Conservation (phyloP, 2,329 filamentous ascomycete species). For the Boeremia exigua region DNA sequence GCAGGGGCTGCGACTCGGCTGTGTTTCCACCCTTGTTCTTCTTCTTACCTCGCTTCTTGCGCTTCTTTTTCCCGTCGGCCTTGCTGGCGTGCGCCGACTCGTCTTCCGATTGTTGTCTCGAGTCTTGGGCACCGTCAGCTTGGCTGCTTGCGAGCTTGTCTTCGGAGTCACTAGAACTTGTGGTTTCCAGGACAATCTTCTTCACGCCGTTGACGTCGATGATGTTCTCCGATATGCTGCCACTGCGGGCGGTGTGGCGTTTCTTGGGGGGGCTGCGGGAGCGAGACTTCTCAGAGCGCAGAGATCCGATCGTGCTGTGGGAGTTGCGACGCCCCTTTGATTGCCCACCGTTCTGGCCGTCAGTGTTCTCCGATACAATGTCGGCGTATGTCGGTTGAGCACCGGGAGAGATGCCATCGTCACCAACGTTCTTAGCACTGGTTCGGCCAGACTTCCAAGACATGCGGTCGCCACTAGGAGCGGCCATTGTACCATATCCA, state of each 20-base stretch:
- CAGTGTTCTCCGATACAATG: conserved; percentile 20
- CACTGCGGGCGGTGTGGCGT: conserved; percentile 67
- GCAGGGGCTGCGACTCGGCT: conserved; percentile 41
- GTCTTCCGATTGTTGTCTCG: conserved; percentile 25
- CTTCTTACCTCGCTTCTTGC: conserved; percentile 44
- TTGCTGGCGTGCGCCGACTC: conserved; percentile 33
- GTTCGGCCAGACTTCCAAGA: conserved; percentile 37
- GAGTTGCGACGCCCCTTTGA: conserved; percentile 29
- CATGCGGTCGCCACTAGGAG: conserved; percentile 33
- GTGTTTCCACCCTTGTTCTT: conserved; percentile 42
- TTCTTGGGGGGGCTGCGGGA: conserved; percentile 37
- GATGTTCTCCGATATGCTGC: conserved; percentile 81
- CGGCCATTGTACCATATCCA: conserved; percentile 53
- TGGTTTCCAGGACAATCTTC: conserved; percentile 77
- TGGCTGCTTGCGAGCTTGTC: conserved; percentile 26
- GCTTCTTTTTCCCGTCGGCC: conserved; percentile 48
- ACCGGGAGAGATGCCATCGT: conserved; percentile 32
- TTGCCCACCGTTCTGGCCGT: conserved; percentile 23
- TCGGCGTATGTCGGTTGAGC: conserved; percentile 16
- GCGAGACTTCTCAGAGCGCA: conserved; percentile 35
- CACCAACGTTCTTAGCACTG: conserved; percentile 20
- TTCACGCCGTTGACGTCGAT: conserved; percentile 75
- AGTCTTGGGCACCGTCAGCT: conserved; percentile 32
- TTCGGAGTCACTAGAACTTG: conserved; percentile 58
- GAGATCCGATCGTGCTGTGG: conserved; percentile 43